A percentile compares a stretch with the other conserved stretches of the same genome.
phyloP scores from a whole-genome alignment of 2,329 filamentous ascomycete genomes.

The Penicillium sp. region DNA sequence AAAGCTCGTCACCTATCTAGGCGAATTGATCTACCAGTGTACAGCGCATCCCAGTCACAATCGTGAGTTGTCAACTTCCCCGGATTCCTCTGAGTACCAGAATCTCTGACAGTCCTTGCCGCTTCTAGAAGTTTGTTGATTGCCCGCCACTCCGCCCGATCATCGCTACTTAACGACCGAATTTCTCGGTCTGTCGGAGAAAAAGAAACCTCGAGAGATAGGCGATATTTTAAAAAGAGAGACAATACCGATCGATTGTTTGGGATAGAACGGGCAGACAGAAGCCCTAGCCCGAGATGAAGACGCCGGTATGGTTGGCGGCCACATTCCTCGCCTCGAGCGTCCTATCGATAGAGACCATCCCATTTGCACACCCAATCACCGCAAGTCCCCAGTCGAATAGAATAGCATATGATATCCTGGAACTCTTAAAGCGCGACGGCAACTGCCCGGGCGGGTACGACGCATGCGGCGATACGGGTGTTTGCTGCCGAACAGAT shows the following conservation, averaged over 20 bases:
- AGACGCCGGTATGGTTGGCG: slow-evolving; percentile 36
- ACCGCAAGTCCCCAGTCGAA: slow-evolving; percentile 23
- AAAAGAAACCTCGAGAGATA: too few relatives aligned
- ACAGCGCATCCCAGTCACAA: neutral
- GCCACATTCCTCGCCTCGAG: slow-evolving; percentile 37
- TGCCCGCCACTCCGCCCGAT: slow-evolving; percentile 16
- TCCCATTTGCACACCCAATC: slow-evolving; percentile 37
- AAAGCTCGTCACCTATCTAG: neutral
- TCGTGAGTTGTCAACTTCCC: slow-evolving; percentile 1
- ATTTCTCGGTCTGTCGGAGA: slow-evolving; percentile 5
- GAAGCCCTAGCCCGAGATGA: slow-evolving; percentile 36
- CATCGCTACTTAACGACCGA: slow-evolving; percentile 17
- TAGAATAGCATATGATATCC: slow-evolving; percentile 35
- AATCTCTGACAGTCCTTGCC: slow-evolving; percentile 22
- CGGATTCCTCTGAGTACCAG: neutral
- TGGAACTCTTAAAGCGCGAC: slow-evolving; percentile 39
- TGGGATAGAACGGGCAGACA: slow-evolving; percentile 18
- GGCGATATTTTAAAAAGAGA: neutral
- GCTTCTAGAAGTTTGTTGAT: slow-evolving; percentile 43
- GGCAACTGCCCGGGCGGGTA: slow-evolving; percentile 58
- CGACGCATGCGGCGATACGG: slow-evolving; percentile 56
- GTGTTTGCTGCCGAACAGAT: slow-evolving; percentile 60
- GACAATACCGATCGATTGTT: neutral
- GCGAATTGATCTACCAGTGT: neutral
- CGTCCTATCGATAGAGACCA: slow-evolving; percentile 35